These are phyloP conservation scores for Theileria orientalis DNA, from an alignment of 169 alveolate species.

Conservation along the genomic window DNA sequence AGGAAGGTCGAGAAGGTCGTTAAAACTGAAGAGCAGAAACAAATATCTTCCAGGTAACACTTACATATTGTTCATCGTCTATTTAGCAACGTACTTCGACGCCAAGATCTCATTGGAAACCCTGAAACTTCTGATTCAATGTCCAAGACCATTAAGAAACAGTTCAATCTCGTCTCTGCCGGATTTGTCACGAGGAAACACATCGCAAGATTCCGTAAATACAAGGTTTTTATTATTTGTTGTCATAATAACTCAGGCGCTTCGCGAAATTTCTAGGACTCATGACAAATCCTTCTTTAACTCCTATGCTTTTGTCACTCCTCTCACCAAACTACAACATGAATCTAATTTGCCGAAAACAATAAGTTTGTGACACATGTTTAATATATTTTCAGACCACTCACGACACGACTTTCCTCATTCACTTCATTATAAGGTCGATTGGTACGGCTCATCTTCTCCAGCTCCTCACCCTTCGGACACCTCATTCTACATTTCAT, in stretches of 20 bases:
- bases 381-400: conserved; percentile 21
- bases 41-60: conserved; percentile 45
- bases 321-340: conserved; percentile 77
- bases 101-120: conserved; percentile 76
- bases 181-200: conserved; percentile 77
- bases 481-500: conserved; percentile 58
- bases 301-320: conserved; percentile 75
- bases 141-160: conserved; percentile 73
- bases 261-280: conserved; percentile 37
- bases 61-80: not conserved
- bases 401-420: conserved; percentile 77
- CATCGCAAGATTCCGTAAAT: conserved; percentile 70
- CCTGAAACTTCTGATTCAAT: conserved; percentile 79
- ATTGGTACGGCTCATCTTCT: conserved; percentile 73
- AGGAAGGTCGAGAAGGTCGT: conserved; percentile 62
- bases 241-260: conserved; percentile 41
- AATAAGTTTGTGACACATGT: conserved; percentile 31
- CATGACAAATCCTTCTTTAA: conserved; percentile 10
- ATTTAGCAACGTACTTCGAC: conserved; percentile 64
- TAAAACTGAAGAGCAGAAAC: conserved; percentile 48
- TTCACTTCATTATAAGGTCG: conserved; percentile 69
- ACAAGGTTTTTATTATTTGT: conserved; percentile 62
- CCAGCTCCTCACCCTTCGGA: conserved; percentile 58
- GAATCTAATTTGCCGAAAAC: conserved; percentile 76
- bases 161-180: conserved; percentile 61